Evolutionary conservation across 164 flowering plant genomes (phyloP).

Genomic region (Magnolia officinalis): DNA sequence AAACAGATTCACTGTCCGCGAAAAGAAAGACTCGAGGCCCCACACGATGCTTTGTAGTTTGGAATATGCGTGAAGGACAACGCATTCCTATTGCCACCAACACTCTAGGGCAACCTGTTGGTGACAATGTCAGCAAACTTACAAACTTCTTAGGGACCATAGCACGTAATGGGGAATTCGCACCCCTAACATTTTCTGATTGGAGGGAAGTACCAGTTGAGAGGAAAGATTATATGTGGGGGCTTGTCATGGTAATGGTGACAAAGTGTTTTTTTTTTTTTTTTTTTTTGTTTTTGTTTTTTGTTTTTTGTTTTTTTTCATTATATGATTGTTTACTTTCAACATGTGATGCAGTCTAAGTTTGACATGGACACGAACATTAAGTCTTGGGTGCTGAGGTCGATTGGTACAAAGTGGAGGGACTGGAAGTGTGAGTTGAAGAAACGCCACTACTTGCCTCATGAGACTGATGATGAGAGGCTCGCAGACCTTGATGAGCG

Average conservation of each 20-base stretch:
- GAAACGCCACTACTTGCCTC: slow-evolving; percentile 15
- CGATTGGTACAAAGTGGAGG: slow-evolving; percentile 24
- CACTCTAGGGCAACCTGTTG: neutral
- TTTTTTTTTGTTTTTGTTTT: neutral
- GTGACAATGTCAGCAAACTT: neutral
- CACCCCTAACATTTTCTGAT: neutral
- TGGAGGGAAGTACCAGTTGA: neutral
- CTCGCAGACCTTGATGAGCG: slow-evolving; percentile 17
- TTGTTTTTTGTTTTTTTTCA: too few relatives aligned
- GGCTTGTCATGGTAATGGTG: neutral
- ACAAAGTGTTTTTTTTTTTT: neutral
- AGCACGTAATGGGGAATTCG: neutral
- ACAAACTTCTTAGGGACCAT: neutral
- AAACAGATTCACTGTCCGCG: neutral
- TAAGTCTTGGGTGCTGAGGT: slow-evolving; percentile 23
- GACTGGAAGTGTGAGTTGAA: slow-evolving; percentile 26
- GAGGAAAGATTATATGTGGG: neutral
- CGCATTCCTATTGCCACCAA: neutral
- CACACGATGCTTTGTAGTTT: neutral
- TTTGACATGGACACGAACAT: slow-evolving; percentile 20
- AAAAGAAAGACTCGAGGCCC: neutral
- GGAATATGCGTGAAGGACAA: neutral
- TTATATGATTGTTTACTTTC: neutral
- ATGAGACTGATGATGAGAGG: slow-evolving; percentile 25
- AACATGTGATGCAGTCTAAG: slow-evolving; percentile 18